These are phyloP conservation scores for Pulicaria dysenterica DNA, from an alignment of 129 eudicot species.

Conservation along the genomic window DNA sequence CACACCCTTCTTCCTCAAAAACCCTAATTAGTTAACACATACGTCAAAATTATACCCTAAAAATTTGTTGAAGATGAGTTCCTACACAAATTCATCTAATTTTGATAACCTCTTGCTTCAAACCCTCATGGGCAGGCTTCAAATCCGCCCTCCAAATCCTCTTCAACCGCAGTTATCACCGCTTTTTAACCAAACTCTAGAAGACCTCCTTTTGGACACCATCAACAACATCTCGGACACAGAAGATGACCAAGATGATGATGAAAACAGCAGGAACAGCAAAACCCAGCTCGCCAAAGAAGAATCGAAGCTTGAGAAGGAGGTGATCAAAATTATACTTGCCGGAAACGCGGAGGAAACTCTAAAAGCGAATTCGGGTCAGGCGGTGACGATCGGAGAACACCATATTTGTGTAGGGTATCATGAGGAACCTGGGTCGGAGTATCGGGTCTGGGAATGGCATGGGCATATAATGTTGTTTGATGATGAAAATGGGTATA, in stretches of 20 bases:
- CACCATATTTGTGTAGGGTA: conserved; percentile 92
- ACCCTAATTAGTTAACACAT: conserved; percentile 19
- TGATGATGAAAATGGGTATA: conserved; percentile 81
- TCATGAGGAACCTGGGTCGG: conserved; percentile 71
- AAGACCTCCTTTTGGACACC: conserved; percentile 67
- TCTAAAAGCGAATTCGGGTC: conserved; percentile 90
- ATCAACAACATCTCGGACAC: conserved; percentile 51
- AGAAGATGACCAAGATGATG: conserved; percentile 42
- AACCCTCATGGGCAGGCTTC: conserved; percentile 73
- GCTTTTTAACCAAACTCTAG: conserved; percentile 57
- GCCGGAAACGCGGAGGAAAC: conserved; percentile 60
- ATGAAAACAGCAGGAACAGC: conserved; percentile 30
- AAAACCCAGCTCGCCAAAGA: conserved; percentile 65
- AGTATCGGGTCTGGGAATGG: conserved; percentile 97
- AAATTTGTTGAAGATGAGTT: conserved; percentile 29
- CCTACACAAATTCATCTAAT: conserved; percentile 52
- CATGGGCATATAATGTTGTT: conserved; percentile 94
- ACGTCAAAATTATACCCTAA: conserved; percentile 1
- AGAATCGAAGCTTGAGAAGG: conserved; percentile 82
- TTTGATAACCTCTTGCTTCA: conserved; percentile 83
- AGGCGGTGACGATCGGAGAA: conserved; percentile 72
- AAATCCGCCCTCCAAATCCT: conserved; percentile 55
- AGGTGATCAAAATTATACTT: conserved; percentile 57
- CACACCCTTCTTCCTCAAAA: conserved; percentile 16
- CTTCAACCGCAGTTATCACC: conserved; percentile 39